Conservation (phyloP, 2,329 filamentous ascomycete genomes). For the Canariomyces notabilis region DNA sequence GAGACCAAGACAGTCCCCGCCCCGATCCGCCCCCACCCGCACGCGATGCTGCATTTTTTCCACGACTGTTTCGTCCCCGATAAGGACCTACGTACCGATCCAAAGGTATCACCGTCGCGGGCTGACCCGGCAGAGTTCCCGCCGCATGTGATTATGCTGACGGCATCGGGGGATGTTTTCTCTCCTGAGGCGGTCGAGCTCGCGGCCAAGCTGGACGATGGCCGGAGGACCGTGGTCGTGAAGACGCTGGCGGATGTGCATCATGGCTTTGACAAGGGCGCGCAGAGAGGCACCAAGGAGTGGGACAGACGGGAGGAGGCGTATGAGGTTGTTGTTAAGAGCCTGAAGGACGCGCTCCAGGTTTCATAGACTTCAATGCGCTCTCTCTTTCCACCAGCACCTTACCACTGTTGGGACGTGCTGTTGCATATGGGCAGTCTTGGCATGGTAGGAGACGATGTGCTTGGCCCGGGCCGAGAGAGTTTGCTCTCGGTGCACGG, state of each 20-base stretch:
- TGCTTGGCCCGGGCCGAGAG: neutral
- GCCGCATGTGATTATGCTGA: constrained; percentile 24
- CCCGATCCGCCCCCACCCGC: constrained; percentile 6
- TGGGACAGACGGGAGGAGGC: constrained; percentile 1
- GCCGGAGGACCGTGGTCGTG: constrained; percentile 12
- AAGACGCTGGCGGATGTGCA: constrained; percentile 14
- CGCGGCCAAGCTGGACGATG: constrained; percentile 21
- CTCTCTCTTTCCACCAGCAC: too few relatives aligned
- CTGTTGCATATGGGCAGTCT: too few relatives aligned
- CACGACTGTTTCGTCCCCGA: constrained; percentile 31
- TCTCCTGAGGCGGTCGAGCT: constrained; percentile 33
- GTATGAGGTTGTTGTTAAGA: neutral
- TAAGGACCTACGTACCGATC: constrained; percentile 27
- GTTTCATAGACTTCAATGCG: neutral
- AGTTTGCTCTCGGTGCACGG: too few relatives aligned
- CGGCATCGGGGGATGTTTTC: constrained; percentile 33
- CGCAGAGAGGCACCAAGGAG: neutral
- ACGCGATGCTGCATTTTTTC: constrained; percentile 25
- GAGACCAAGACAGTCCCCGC: constrained; percentile 28
- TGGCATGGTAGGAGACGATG: neutral
- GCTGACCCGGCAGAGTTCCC: constrained; percentile 24
- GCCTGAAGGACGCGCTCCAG: neutral
- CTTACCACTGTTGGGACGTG: too few relatives aligned
- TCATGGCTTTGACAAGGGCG: constrained; percentile 25
- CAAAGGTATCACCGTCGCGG: constrained; percentile 32